phyloP scores from a whole-genome alignment of 192 early-diverging fungal genomes.

The Thamnidium elegans region DNA sequence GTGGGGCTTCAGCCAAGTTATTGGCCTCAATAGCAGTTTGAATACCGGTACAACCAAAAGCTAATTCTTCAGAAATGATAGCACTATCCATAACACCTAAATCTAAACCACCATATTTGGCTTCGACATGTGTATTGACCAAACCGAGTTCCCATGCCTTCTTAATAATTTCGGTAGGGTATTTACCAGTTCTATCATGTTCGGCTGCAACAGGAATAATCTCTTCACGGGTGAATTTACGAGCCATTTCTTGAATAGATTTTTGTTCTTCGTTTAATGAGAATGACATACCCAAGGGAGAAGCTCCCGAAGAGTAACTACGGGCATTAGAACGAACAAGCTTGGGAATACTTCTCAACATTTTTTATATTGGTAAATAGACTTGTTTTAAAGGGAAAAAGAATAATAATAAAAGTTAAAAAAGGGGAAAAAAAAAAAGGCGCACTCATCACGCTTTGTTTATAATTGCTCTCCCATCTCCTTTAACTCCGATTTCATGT shows the following conservation, averaged over 20 bases:
- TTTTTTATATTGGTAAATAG: background rate
- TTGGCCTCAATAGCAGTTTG: conserved; percentile 98
- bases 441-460: too few relatives aligned
- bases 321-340: background rate
- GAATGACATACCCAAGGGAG: conserved; percentile 46
- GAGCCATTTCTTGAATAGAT: conserved; percentile 84
- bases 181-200: conserved; percentile 92
- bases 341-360: conserved; percentile 11
- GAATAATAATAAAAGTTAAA: background rate
- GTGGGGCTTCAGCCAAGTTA: conserved; percentile 85
- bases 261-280: conserved; percentile 79
- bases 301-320: conserved; percentile 9
- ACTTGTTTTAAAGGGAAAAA: background rate
- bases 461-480: too few relatives aligned
- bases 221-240: conserved; percentile 85
- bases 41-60: conserved; percentile 89
- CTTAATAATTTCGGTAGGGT: conserved; percentile 79
- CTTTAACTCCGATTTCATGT: too few relatives aligned
- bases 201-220: conserved; percentile 90
- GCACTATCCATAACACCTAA: conserved; percentile 86
- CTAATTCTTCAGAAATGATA: conserved; percentile 87
- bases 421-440: background rate
- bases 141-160: conserved; percentile 93
- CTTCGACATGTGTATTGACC: conserved; percentile 87
- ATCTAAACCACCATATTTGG: conserved; percentile 82